A percentile compares a stretch with the other conserved stretches of the same genome.
These are phyloP conservation scores for Solanum chilense DNA, from an alignment of 257 asterid genomes.

Conservation along the genomic window DNA sequence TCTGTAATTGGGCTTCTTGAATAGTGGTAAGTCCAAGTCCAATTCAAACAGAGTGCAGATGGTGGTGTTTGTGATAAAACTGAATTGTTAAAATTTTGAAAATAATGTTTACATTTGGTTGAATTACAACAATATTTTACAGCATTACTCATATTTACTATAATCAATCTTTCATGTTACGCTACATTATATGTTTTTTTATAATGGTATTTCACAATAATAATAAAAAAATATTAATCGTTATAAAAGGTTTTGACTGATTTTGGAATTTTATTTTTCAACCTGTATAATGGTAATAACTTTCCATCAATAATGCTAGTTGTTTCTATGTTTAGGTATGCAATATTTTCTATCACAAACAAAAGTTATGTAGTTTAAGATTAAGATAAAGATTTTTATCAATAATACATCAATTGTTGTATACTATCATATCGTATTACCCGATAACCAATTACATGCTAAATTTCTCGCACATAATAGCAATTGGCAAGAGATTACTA, in stretches of 20 bases:
- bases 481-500: not conserved
- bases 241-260: too few species aligned
- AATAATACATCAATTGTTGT: not conserved
- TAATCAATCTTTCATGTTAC: accelerated
- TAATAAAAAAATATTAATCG: too few species aligned
- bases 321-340: not conserved
- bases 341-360: not conserved
- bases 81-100: not conserved
- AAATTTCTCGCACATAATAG: not conserved
- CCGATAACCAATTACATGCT: too few species aligned
- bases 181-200: too few species aligned
- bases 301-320: not conserved
- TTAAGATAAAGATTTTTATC: not conserved
- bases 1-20: not conserved
- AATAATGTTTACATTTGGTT: not conserved
- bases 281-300: not conserved
- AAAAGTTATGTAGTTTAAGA: not conserved
- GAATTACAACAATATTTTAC: too few species aligned
- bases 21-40: not conserved
- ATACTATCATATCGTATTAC: too few species aligned
- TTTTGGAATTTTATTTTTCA: not conserved
- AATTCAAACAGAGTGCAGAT: not conserved
- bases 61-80: not conserved
- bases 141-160: too few species aligned
- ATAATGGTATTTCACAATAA: too few species aligned